Base-by-base conservation (phyloP, 129 eudicot genomes). In the Tanacetum coccineum region DNA sequence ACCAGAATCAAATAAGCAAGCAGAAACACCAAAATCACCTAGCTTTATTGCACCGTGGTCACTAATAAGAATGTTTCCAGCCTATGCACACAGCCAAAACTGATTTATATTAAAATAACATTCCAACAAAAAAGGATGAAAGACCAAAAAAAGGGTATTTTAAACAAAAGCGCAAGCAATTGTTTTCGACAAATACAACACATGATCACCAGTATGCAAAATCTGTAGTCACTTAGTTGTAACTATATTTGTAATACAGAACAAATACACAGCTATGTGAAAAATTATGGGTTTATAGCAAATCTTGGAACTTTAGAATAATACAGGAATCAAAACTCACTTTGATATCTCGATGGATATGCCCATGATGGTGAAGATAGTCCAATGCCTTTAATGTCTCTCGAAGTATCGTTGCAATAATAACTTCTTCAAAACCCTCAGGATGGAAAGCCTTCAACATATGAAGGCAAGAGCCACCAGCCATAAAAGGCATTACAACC, bases 401-500 rank as follows among this genome's bases (percentile, higher is more conserved):
- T 0, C 87, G 87, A 64, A 85, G 69, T 25, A 85, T 79, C 14
- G 90, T 85, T 36, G 90, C 87, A 67, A 85, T 85, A 13, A 81
- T 70, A 52, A 63, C 84, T 75, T 85, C 90, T 46, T 85, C 79
- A 67, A 82, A 78, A 22, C 87, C 87, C 69, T 82, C 81, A 36
- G 81, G 79, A 58, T 74, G 67, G 13, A 72, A 78, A 47, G 81
- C 78, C 64, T 78, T 82, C 62, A 82, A 46, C 20, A 82, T 65
- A 63, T 85, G 90, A 18, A 81, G 84, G 68, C 86, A 84, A 47
- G 90, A 84, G 30, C 90, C 90, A 17, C 86, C 90, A 28, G 86
- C 79, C 86, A 84, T 84, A 46, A 74, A 84, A 10, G 90, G 90
- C 90, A 81, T 84, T 53, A 84, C 83, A 39, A 84, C 86, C 90